Base-by-base conservation (phyloP, 2,329 filamentous ascomycete species). In the Ambrosiella xylebori region DNA sequence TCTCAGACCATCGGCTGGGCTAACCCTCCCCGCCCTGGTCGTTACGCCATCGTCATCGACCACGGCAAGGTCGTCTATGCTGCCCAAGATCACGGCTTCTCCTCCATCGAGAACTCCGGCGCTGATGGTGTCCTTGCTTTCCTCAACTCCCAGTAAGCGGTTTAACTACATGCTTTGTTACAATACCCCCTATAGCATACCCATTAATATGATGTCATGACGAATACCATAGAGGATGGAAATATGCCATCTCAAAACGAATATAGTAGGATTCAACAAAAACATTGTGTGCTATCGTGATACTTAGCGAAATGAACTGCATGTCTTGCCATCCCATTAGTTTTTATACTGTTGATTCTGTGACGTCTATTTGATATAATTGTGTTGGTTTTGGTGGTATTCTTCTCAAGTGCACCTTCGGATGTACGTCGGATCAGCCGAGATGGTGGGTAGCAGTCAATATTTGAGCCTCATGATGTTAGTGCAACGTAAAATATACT, bases 61-160 rank as follows among this genome's bases (percentile, higher is more conserved):
- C 76, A 94, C 70, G 88, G 88, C 70, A 91, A 87, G 76, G 78
- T 95, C 66, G 76, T 74, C 66, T 94, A 94, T 70, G 85, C 86
- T 61, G 86, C 85, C 71, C 83, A 80, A 66, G 88, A 94, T 74
- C 69, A 71, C 35, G 77, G 72, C 58, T 67, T 67, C 56, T 71
- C 71, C 55, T 70, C 68, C 64, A 73, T 75, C 57, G 71, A 71
- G 60, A 69, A 71, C 61, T 77, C 77, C 19, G 74, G 77, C 56
- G 78, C 76, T 58, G 74, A 79, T 61, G 75, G 71, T 59, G 73
- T 80, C 54, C 67, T 81, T 60, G 68, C 75, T 58, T 68, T 75
- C 58, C 76, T 77, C 69, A 27, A 27, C 27, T 41, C 40, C n/a
- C 69, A 80, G 63, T 81, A 71, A 70, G 61, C 50, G 37, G 44